These are phyloP conservation scores for Cladophialophora chaetospira DNA, from an alignment of 2,329 filamentous ascomycete genomes.

Conservation along the genomic window DNA sequence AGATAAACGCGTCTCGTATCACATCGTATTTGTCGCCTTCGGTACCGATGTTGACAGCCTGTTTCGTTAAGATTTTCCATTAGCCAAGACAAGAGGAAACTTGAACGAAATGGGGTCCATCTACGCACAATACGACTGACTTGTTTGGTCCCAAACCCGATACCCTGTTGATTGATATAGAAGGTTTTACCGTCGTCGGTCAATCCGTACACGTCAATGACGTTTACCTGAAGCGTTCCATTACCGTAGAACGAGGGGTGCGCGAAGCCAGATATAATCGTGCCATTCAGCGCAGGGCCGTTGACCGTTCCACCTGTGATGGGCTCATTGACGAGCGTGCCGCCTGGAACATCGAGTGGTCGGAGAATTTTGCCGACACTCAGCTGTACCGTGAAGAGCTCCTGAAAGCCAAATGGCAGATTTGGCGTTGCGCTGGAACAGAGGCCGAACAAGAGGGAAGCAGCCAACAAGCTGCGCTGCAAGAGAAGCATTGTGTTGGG, in stretches of 20 bases:
- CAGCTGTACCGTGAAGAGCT: neutral
- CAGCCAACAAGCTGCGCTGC: too few species aligned
- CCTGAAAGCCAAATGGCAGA: neutral
- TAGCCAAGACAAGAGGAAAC: too few species aligned
- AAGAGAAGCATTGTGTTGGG: too few species aligned
- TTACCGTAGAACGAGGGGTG: constrained; percentile 1
- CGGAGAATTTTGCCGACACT: neutral
- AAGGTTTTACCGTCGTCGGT: neutral
- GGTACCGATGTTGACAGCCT: too few species aligned
- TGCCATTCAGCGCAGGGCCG: constrained; percentile 2
- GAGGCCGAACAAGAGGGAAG: too few species aligned
- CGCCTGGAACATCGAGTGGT: neutral
- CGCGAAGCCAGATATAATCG: neutral
- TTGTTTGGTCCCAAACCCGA: neutral
- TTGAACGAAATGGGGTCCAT: neutral
- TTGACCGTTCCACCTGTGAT: neutral
- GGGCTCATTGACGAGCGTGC: neutral
- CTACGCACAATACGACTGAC: neutral
- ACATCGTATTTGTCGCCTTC: neutral
- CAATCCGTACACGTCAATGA: neutral
- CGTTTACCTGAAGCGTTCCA: neutral
- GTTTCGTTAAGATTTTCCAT: too few species aligned
- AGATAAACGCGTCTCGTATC: neutral
- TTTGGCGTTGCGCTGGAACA: too few species aligned
- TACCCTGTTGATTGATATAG: neutral